Percentiles rank a stretch among this genome's conserved stretches.
phyloP scores from a whole-genome alignment of 371 early-diverging fungal species.

The Phascolomyces articulosus region DNA sequence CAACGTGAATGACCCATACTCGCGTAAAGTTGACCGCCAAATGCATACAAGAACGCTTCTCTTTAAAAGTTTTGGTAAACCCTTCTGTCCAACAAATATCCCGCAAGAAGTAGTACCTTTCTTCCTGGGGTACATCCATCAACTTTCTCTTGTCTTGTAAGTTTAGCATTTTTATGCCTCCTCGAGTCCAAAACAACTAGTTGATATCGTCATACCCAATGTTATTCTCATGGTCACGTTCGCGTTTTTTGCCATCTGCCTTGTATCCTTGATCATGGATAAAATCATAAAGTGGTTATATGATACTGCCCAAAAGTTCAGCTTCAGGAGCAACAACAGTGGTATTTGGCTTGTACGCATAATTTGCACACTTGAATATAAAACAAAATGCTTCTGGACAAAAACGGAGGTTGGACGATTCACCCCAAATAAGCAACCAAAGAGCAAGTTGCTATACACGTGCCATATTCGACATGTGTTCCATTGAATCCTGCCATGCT shows the following conservation, averaged over 20 bases:
- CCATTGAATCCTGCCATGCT: constrained; percentile 73
- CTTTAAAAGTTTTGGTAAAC: constrained; percentile 84
- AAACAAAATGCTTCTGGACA: constrained; percentile 83
- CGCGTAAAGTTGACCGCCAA: constrained; percentile 82
- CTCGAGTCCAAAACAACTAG: constrained; percentile 81
- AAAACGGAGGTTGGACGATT: constrained; percentile 81
- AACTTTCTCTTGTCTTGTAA: constrained; percentile 52
- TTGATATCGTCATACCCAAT: constrained; percentile 92
- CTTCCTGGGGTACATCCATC: constrained; percentile 57
- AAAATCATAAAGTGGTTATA: constrained; percentile 78
- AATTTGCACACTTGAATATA: constrained; percentile 76
- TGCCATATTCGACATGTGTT: constrained; percentile 64
- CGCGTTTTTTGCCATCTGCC: constrained; percentile 68
- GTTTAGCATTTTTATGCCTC: constrained; percentile 52
- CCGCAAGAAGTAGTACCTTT: constrained; percentile 62
- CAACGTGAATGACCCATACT: constrained; percentile 84
- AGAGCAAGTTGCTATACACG: constrained; percentile 78
- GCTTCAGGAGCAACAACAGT: constrained; percentile 51
- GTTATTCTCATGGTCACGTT: constrained; percentile 75
- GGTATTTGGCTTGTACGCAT: constrained; percentile 34
- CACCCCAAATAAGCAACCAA: constrained; percentile 88
- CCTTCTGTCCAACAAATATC: constrained; percentile 72
- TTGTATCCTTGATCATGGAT: constrained; percentile 77
- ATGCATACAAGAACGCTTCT: constrained; percentile 84
- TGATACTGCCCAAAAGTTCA: constrained; percentile 66